phyloP scores from a whole-genome alignment of 2,329 filamentous ascomycete species.

The Xylariaceae sp. region DNA sequence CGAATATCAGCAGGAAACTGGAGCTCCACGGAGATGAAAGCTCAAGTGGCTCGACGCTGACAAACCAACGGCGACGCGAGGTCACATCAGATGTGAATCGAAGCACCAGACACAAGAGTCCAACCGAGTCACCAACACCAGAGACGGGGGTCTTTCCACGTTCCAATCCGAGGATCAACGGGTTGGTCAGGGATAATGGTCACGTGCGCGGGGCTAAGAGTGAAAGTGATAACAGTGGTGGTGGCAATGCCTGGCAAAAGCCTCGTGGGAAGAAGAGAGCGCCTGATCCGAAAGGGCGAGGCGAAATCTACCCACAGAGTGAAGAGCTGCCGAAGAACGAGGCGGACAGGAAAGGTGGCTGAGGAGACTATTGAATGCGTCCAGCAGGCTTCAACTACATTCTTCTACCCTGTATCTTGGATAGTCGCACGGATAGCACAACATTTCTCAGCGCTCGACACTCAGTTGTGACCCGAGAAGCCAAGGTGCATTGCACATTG shows the following conservation, averaged over 20 bases:
- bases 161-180: conserved; percentile 36
- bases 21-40: conserved; percentile 37
- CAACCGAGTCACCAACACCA: conserved; percentile 20
- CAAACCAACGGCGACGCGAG: conserved; percentile 18
- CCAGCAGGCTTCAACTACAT: conserved; percentile 8
- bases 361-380: conserved; percentile 25
- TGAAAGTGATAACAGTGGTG: conserved; percentile 43
- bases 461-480: conserved; percentile 18
- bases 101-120: conserved; percentile 29
- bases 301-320: conserved; percentile 39
- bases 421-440: conserved; percentile 19
- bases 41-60: conserved; percentile 7
- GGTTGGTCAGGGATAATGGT: conserved; percentile 44
- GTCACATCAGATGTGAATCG: conserved; percentile 18
- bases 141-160: conserved; percentile 19
- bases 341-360: conserved; percentile 61
- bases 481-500: conserved; percentile 17
- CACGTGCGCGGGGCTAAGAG: conserved; percentile 53
- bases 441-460: conserved; percentile 12
- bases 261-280: conserved; percentile 49
- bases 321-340: conserved; percentile 57
- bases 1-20: conserved; percentile 54
- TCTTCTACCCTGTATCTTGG: conserved; percentile 23
- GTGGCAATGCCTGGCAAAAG: conserved; percentile 53
- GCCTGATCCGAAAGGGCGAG: conserved; percentile 44